Conservation (phyloP, 2,329 filamentous ascomycete species). For the Zymoseptoria pseudotritici region DNA sequence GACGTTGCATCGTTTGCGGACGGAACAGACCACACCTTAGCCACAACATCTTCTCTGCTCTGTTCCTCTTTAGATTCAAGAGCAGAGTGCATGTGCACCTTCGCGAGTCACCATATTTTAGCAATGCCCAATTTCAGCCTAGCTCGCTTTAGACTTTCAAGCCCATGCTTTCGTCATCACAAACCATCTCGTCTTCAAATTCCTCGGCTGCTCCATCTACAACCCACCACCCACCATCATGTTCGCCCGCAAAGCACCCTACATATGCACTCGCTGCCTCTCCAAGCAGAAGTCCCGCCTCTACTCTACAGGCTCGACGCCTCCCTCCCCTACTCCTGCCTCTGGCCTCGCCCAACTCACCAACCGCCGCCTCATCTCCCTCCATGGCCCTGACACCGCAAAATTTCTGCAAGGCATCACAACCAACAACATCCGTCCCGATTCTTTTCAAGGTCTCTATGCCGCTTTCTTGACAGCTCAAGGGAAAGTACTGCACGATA, state of each 20-base stretch:
- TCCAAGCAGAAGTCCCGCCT: constrained; percentile 9
- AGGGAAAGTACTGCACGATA: constrained; percentile 79
- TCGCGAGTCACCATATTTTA: neutral
- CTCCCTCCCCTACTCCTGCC: constrained; percentile 41
- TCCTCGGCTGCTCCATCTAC: neutral
- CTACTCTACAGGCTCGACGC: constrained; percentile 8
- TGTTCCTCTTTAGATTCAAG: neutral
- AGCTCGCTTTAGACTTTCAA: neutral
- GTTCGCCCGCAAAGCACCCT: constrained; percentile 11
- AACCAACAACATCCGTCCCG: constrained; percentile 60
- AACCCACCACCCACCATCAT: constrained; percentile 4
- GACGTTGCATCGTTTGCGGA: neutral
- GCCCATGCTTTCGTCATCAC: neutral
- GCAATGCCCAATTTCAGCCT: neutral
- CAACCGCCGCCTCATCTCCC: constrained; percentile 70
- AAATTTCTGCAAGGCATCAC: constrained; percentile 84
- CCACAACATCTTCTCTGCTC: neutral
- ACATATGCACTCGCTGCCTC: constrained; percentile 18
- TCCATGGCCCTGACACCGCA: constrained; percentile 70
- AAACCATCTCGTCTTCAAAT: neutral
- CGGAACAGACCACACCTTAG: too few relatives aligned
- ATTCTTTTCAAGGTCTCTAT: constrained; percentile 56
- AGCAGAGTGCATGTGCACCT: neutral
- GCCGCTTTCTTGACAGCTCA: constrained; percentile 74
- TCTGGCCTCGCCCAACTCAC: constrained; percentile 51